These are phyloP conservation scores for Trypanosoma rangeli DNA, from an alignment of 208 protist species.

Conservation along the genomic window DNA sequence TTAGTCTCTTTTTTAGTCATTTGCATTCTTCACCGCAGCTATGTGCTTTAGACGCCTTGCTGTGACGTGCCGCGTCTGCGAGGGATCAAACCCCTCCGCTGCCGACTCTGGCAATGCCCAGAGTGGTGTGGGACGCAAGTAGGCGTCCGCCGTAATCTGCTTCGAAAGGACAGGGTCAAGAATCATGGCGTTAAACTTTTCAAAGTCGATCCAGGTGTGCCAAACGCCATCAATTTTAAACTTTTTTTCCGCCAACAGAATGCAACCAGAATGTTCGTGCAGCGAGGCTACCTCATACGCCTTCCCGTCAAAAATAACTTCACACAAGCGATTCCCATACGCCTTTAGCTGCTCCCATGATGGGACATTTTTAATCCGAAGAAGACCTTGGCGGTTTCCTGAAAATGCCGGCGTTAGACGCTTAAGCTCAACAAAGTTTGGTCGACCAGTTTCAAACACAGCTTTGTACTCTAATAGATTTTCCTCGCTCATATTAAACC, in stretches of 20 bases:
- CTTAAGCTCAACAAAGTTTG: conserved; percentile 95
- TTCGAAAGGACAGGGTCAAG: conserved; percentile 34
- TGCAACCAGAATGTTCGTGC: conserved; percentile 90
- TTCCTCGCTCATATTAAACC: conserved; percentile 90
- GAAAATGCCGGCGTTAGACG: conserved; percentile 93
- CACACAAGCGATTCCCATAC: conserved; percentile 69
- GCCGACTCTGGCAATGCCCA: conserved; percentile 71
- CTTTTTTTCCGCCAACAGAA: conserved; percentile 75
- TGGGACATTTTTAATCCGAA: conserved; percentile 94
- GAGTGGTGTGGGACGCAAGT: conserved; percentile 67
- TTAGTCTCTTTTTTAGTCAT: neutral
- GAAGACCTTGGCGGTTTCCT: conserved; percentile 62
- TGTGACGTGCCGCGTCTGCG: conserved; percentile 67
- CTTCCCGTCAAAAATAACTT: conserved; percentile 50
- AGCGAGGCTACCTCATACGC: conserved; percentile 75
- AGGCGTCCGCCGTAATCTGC: conserved; percentile 63
- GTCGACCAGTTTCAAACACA: conserved; percentile 83
- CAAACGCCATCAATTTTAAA: conserved; percentile 64
- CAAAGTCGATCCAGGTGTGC: conserved; percentile 91
- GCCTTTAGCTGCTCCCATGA: conserved; percentile 85
- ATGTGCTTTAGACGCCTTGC: conserved; percentile 45
- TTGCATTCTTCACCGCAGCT: neutral
- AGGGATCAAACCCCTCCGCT: conserved; percentile 86
- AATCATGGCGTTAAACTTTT: conserved; percentile 72
- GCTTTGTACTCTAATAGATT: conserved; percentile 90